Evolutionary conservation across 768 basidiomycete species (phyloP).

Genomic region (Tylopilus sp.): DNA sequence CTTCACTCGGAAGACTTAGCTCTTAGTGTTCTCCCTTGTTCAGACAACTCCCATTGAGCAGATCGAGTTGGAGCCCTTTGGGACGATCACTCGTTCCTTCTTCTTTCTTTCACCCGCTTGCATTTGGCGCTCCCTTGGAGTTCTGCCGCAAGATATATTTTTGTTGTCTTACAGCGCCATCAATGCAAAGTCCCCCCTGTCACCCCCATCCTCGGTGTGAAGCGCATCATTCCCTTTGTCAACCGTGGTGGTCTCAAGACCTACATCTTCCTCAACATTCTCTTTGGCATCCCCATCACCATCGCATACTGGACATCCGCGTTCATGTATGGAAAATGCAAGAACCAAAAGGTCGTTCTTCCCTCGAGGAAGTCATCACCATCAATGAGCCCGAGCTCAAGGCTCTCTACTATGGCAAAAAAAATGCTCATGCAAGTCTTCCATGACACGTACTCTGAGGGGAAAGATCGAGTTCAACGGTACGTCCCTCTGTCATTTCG

Average conservation of each 20-base stretch:
- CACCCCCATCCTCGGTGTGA: constrained; percentile 70
- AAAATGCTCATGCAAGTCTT: constrained; percentile 99
- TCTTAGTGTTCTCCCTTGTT: too few relatives aligned
- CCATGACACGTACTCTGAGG: too few relatives aligned
- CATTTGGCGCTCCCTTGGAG: too few relatives aligned
- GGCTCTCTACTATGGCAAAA: constrained; percentile 72
- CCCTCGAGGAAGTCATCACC: constrained; percentile 89
- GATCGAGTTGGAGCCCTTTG: too few relatives aligned
- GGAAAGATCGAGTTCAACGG: constrained; percentile 96
- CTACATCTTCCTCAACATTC: constrained; percentile 72
- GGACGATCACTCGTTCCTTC: too few relatives aligned
- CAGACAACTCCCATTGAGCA: too few relatives aligned
- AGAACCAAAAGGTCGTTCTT: too few relatives aligned
- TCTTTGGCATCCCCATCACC: constrained; percentile 75
- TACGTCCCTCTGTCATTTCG: constrained; percentile 33
- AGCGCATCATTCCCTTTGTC: constrained; percentile 77
- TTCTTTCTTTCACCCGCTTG: too few relatives aligned
- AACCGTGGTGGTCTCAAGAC: constrained; percentile 82
- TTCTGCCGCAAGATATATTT: too few relatives aligned
- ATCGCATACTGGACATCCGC: constrained; percentile 88
- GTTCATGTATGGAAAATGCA: constrained; percentile 76
- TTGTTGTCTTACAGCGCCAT: too few relatives aligned
- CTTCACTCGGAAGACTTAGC: too few relatives aligned
- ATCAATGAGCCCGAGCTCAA: constrained; percentile 84
- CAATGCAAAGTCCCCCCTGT: constrained; percentile 81